These are phyloP conservation scores for Helotiales sp. DNA, from an alignment of 2,329 filamentous ascomycete species.

Conservation along the genomic window DNA sequence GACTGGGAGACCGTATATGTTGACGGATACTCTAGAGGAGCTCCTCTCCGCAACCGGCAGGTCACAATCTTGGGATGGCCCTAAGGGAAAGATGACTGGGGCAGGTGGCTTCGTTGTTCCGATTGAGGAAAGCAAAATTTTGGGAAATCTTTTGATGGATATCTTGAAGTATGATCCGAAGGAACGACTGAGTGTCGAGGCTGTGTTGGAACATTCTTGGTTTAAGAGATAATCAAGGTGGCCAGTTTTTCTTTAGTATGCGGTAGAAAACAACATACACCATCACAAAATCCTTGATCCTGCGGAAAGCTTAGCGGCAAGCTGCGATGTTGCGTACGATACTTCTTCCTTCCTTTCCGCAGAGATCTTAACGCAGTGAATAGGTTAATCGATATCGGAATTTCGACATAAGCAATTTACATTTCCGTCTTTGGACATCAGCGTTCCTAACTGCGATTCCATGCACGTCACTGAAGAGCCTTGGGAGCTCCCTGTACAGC, in stretches of 20 bases:
- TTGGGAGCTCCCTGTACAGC: too few relatives aligned
- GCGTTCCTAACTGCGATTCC: too few relatives aligned
- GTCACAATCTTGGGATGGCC: not conserved
- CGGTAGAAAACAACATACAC: not conserved
- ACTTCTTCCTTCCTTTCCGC: not conserved
- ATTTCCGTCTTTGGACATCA: too few relatives aligned
- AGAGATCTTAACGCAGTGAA: not conserved
- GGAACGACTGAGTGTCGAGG: not conserved
- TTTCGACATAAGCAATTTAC: too few relatives aligned
- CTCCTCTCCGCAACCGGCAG: not conserved
- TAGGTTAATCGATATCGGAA: too few relatives aligned
- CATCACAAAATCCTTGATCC: not conserved
- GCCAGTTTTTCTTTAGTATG: not conserved
- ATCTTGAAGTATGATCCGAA: constrained; percentile 1
- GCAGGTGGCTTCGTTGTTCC: constrained; percentile 7
- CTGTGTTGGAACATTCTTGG: not conserved
- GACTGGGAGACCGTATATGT: constrained; percentile 8
- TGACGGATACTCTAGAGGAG: not conserved
- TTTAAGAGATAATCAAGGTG: not conserved
- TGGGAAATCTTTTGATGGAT: constrained; percentile 1
- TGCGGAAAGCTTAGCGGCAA: not conserved
- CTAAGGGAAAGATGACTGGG: not conserved
- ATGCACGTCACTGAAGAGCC: too few relatives aligned
- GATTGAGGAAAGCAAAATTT: constrained; percentile 15
- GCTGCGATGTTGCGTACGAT: not conserved